Evolutionary conservation across 78 protist genomes (phyloP).

Genomic region (Anaeramoeba flamelloides): DNA sequence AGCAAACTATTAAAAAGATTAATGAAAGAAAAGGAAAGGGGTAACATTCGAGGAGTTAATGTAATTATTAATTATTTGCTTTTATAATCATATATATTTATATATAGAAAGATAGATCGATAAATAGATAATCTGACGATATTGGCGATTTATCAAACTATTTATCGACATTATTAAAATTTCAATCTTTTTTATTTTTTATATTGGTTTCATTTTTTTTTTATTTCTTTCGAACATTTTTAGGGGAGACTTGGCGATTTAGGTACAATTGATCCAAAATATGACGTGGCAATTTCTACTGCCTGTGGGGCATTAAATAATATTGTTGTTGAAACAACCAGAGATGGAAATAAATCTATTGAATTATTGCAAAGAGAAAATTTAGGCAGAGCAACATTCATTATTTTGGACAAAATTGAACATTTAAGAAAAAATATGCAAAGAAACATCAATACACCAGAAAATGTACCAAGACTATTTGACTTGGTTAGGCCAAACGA

Average conservation of each 20-base stretch:
- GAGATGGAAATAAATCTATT: slow-evolving; percentile 21
- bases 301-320: slow-evolving; percentile 54
- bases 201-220: too few relatives aligned
- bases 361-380: slow-evolving; percentile 30
- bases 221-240: too few relatives aligned
- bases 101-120: too few relatives aligned
- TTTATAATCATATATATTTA: too few relatives aligned
- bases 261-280: slow-evolving; percentile 70
- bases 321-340: slow-evolving; percentile 72
- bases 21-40: too few relatives aligned
- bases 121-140: too few relatives aligned
- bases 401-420: slow-evolving; percentile 68
- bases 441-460: slow-evolving; percentile 11
- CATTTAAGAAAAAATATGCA: neutral
- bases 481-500: slow-evolving; percentile 31
- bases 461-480: slow-evolving; percentile 19
- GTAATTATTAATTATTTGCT: too few relatives aligned
- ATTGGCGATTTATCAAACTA: too few relatives aligned
- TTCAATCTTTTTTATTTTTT: too few relatives aligned
- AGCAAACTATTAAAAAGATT: too few relatives aligned
- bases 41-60: too few relatives aligned
- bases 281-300: slow-evolving; percentile 85
- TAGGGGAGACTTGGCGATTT: slow-evolving; percentile 89
- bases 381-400: slow-evolving; percentile 78
- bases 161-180: too few relatives aligned